A percentile compares a stretch with the other conserved stretches of the same genome.
Conservation (phyloP, 352 stramenopile genomes). For the Globisporangium rhizosaccharum region DNA sequence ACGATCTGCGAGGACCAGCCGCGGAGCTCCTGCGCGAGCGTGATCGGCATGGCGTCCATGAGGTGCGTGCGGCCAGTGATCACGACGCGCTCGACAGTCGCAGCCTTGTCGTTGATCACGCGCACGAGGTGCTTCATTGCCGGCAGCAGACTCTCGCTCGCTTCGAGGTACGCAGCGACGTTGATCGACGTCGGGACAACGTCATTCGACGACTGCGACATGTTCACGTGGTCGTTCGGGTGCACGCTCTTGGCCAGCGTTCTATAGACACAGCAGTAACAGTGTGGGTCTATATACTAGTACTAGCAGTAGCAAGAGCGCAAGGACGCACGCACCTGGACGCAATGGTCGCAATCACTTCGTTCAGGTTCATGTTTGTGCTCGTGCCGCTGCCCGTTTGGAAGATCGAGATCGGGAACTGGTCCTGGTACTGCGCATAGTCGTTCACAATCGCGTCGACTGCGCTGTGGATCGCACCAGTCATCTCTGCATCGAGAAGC, state of each 20-base stretch:
- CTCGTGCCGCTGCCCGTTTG: constrained; percentile 95
- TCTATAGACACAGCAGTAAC: constrained; percentile 23
- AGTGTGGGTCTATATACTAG: constrained; percentile 30
- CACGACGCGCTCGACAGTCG: constrained; percentile 32
- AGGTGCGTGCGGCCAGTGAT: constrained; percentile 65
- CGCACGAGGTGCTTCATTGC: constrained; percentile 34
- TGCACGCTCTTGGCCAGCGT: constrained; percentile 81
- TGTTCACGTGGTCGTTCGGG: constrained; percentile 72
- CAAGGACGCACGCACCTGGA: constrained; percentile 10
- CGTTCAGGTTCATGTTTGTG: constrained; percentile 98
- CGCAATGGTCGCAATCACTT: constrained; percentile 92
- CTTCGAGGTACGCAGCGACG: constrained; percentile 42
- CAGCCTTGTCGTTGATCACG: constrained; percentile 32
- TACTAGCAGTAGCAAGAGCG: neutral
- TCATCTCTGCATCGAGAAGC: constrained; percentile 30
- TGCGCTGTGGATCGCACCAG: constrained; percentile 25
- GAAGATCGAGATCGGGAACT: constrained; percentile 58
- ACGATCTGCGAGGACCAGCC: constrained; percentile 45
- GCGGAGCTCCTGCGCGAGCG: constrained; percentile 41
- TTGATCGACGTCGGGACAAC: constrained; percentile 50
- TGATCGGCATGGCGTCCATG: constrained; percentile 70
- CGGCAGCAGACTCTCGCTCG: constrained; percentile 63
- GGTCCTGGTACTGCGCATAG: constrained; percentile 26
- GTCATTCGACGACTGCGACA: constrained; percentile 69
- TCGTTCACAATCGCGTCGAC: constrained; percentile 28